Percentiles rank a stretch among this genome's conserved stretches.
Evolutionary conservation across 2,329 filamentous ascomycete species (phyloP).

Genomic region (Rachicladosporium sp.): DNA sequence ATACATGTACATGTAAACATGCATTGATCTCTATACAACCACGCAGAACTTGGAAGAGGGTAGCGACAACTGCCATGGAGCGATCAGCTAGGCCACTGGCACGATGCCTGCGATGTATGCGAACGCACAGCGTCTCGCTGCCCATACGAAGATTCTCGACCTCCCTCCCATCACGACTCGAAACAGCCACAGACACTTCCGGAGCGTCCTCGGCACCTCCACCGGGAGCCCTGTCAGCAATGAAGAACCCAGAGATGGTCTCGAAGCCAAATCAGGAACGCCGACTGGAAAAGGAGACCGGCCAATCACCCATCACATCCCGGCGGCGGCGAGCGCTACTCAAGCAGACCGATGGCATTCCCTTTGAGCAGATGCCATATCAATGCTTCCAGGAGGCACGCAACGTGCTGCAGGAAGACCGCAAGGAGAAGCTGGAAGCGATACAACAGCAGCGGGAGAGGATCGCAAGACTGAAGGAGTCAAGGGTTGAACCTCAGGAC

Average conservation of each 20-base stretch:
- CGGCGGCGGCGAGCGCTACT: slow-evolving; percentile 56
- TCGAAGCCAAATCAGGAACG: slow-evolving; percentile 12
- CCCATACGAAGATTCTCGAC: slow-evolving; percentile 37
- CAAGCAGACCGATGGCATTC: slow-evolving; percentile 45
- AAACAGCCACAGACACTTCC: slow-evolving; percentile 12
- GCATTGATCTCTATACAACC: not conserved
- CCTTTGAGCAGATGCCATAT: slow-evolving; percentile 89
- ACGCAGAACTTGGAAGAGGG: not conserved
- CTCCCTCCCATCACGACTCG: slow-evolving; percentile 31
- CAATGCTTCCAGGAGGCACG: slow-evolving; percentile 96
- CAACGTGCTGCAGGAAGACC: slow-evolving; percentile 66
- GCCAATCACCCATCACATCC: slow-evolving; percentile 63
- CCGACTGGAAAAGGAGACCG: slow-evolving; percentile 26
- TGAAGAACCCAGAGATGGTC: slow-evolving; percentile 53
- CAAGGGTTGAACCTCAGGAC: slow-evolving; percentile 20
- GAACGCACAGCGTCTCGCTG: slow-evolving; percentile 14
- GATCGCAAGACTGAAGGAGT: slow-evolving; percentile 54
- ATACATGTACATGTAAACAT: too few species aligned
- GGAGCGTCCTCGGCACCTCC: slow-evolving; percentile 1
- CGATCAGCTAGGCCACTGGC: slow-evolving; percentile 26
- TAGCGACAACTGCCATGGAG: slow-evolving; percentile 15
- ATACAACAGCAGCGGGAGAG: slow-evolving; percentile 57
- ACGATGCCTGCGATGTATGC: slow-evolving; percentile 16
- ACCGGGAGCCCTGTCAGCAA: slow-evolving; percentile 18
- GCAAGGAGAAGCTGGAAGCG: slow-evolving; percentile 63